phyloP scores from a whole-genome alignment of 2,329 filamentous ascomycete genomes.

The Nannizzia gypsea region DNA sequence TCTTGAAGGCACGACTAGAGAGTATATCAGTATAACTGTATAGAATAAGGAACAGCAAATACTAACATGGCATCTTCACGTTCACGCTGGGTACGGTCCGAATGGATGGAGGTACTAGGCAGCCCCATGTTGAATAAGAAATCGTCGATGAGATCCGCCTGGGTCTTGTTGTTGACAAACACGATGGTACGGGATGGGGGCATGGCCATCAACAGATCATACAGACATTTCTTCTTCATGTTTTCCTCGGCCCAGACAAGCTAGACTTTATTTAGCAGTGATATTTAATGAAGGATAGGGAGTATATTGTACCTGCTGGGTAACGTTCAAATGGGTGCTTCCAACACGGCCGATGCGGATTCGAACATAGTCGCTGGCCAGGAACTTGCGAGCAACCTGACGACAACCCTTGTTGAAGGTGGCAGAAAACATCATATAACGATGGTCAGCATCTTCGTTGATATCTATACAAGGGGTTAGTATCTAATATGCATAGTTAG shows the following conservation, averaged over 20 bases:
- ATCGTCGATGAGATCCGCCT: slow-evolving; percentile 76
- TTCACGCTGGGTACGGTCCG: slow-evolving; percentile 76
- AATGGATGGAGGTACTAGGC: slow-evolving; percentile 79
- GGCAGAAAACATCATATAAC: slow-evolving; percentile 78
- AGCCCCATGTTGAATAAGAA: slow-evolving; percentile 68
- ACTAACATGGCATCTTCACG: slow-evolving; percentile 73
- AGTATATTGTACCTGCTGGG: slow-evolving; percentile 45
- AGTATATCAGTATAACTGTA: slow-evolving; percentile 12
- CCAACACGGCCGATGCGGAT: slow-evolving; percentile 82
- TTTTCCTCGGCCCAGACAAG: slow-evolving; percentile 55
- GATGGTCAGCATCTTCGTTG: slow-evolving; percentile 61
- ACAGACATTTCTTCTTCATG: slow-evolving; percentile 58
- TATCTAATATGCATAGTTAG: background rate
- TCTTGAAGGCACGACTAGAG: slow-evolving; percentile 59
- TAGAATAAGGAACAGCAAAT: background rate
- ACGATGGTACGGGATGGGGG: slow-evolving; percentile 70
- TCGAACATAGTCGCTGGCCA: slow-evolving; percentile 61
- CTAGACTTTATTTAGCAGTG: slow-evolving; percentile 18
- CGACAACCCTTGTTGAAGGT: slow-evolving; percentile 79
- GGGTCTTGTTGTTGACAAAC: slow-evolving; percentile 73
- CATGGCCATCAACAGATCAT: slow-evolving; percentile 59
- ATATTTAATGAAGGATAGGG: background rate
- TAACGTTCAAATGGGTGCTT: slow-evolving; percentile 69
- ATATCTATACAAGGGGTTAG: slow-evolving; percentile 38
- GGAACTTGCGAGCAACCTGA: slow-evolving; percentile 61